phyloP scores from a whole-genome alignment of 2,329 filamentous ascomycete species.

The Thermoascus crustaceus region DNA sequence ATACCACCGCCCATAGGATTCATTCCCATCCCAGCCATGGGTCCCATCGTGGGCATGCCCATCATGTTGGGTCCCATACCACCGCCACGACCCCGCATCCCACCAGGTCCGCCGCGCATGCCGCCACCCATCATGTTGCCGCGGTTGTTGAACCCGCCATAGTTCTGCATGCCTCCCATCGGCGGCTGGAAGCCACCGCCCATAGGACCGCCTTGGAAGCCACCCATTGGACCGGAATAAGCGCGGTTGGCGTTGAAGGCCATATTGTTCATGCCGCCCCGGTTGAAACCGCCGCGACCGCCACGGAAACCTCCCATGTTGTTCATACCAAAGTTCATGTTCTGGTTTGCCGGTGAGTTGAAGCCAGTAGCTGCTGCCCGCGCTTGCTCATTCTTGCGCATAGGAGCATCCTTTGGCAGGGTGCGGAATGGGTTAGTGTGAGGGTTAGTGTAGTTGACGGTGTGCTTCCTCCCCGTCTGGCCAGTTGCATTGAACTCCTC shows the following conservation, averaged over 20 bases:
- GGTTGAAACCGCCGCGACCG: conserved; percentile 43
- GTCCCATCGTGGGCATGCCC: conserved; percentile 45
- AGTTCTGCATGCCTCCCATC: conserved; percentile 46
- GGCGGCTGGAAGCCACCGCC: conserved; percentile 41
- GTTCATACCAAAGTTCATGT: conserved; percentile 35
- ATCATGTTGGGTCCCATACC: conserved; percentile 51
- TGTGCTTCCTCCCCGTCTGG: conserved; percentile 57
- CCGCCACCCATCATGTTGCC: conserved; percentile 47
- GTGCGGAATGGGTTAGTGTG: conserved; percentile 83
- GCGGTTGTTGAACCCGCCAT: conserved; percentile 42
- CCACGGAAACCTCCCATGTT: conserved; percentile 46
- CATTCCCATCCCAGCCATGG: conserved; percentile 47
- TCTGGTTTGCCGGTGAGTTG: conserved; percentile 28
- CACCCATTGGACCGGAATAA: conserved; percentile 44
- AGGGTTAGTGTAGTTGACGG: conserved; percentile 66
- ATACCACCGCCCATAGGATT: conserved; percentile 48
- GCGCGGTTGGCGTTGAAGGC: conserved; percentile 44
- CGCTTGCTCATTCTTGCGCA: conserved; percentile 55
- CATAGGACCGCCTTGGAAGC: conserved; percentile 38
- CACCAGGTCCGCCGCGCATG: conserved; percentile 47
- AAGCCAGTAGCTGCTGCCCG: conserved; percentile 41
- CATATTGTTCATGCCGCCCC: conserved; percentile 39
- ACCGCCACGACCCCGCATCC: conserved; percentile 52
- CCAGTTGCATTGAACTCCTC: conserved; percentile 54
- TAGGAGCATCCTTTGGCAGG: conserved; percentile 76